Conservation (phyloP, 352 stramenopile genomes). For the Phytophthora vignae region DNA sequence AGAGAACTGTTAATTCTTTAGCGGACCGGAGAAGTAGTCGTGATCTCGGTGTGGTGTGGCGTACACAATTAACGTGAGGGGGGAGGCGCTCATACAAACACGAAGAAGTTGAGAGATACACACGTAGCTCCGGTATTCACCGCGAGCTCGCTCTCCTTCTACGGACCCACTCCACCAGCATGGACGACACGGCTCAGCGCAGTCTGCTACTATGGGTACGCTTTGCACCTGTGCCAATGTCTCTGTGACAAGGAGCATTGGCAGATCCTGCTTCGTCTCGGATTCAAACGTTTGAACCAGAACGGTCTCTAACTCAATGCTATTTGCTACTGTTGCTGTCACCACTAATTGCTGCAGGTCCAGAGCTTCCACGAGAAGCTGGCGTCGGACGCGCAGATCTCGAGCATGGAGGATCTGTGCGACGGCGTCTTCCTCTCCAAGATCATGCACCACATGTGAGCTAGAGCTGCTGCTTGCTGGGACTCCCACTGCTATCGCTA, state of each 20-base stretch:
- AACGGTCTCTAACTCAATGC: background rate
- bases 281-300: constrained; percentile 27
- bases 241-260: too few relatives aligned
- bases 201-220: constrained; percentile 82
- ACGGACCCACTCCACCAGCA: constrained; percentile 15
- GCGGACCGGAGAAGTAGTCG: too few relatives aligned
- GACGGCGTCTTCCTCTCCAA: constrained; percentile 86
- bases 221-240: background rate
- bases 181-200: constrained; percentile 80
- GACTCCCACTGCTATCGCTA: background rate
- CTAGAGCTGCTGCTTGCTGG: background rate
- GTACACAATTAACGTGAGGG: background rate
- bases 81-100: constrained; percentile 21
- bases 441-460: constrained; percentile 89
- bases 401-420: constrained; percentile 63
- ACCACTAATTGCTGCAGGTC: constrained; percentile 42
- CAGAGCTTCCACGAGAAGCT: constrained; percentile 79
- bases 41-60: background rate
- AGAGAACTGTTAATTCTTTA: too few relatives aligned
- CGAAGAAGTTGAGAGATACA: constrained; percentile 39
- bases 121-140: too few relatives aligned
- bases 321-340: too few relatives aligned
- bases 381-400: constrained; percentile 49
- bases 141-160: too few relatives aligned
- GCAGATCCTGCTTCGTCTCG: background rate